phyloP scores from a whole-genome alignment of 2,329 filamentous ascomycete species.

The Celoporthe dispersa region DNA sequence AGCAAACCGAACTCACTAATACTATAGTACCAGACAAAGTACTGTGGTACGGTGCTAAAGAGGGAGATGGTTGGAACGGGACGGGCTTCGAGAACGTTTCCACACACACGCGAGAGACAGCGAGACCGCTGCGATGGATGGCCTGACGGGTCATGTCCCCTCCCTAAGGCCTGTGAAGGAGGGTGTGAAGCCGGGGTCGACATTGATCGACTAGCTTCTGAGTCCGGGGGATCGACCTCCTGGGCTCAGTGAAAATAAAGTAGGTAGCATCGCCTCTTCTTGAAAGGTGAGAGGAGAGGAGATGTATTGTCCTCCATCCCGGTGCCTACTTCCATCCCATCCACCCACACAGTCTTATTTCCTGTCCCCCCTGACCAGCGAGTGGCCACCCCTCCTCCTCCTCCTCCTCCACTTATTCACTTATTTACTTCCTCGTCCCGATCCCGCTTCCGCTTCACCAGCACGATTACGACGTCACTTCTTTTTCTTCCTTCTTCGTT shows the following conservation, averaged over 20 bases:
- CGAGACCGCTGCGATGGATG: not conserved
- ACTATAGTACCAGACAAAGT: not conserved
- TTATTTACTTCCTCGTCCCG: not conserved
- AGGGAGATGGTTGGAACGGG: not conserved
- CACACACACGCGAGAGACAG: not conserved
- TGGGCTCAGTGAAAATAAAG: not conserved
- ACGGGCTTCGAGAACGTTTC: not conserved
- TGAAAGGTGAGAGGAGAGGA: not conserved
- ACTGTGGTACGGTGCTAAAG: not conserved
- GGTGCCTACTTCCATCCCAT: not conserved
- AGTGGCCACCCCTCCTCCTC: not conserved
- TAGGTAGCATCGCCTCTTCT: not conserved
- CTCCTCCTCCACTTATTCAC: not conserved
- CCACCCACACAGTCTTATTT: not conserved
- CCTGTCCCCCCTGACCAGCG: not conserved
- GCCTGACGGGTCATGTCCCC: not conserved
- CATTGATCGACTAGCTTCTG: not conserved
- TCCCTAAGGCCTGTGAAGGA: not conserved
- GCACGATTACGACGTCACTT: not conserved
- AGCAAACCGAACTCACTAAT: not conserved
- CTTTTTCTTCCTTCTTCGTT: not conserved
- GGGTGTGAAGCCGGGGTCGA: not conserved
- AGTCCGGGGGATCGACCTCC: not conserved
- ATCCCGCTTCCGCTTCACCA: not conserved
- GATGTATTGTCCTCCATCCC: too few relatives aligned